Percentiles rank a stretch among this genome's conserved stretches.
phyloP scores from a whole-genome alignment of 78 protist genomes.

The Guillardia theta region DNA sequence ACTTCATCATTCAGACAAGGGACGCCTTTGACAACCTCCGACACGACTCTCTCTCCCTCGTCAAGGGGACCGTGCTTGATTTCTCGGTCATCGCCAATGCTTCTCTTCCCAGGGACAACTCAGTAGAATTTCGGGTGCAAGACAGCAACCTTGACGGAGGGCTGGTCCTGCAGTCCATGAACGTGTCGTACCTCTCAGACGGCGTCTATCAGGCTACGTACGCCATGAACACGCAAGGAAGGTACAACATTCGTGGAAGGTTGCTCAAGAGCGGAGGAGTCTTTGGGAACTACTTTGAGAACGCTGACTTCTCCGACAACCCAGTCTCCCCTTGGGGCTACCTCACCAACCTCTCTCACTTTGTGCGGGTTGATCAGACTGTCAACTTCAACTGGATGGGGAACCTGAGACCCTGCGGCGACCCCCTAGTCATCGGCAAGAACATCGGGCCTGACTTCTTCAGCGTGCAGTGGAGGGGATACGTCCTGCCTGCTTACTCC shows the following conservation, averaged over 20 bases:
- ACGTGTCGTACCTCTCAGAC: background rate
- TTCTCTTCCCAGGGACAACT: background rate
- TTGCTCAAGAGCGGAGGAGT: background rate
- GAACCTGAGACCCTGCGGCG: background rate
- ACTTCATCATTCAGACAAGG: background rate
- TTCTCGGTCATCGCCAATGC: background rate
- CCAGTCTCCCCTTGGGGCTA: background rate
- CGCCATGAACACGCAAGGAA: background rate
- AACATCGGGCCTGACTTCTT: constrained; percentile 35
- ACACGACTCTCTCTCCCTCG: background rate
- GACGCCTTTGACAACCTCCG: background rate
- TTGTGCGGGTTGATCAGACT: background rate
- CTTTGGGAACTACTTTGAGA: constrained; percentile 20
- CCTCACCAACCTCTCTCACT: background rate
- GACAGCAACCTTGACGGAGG: background rate
- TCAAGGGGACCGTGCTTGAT: background rate
- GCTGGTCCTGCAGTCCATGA: background rate
- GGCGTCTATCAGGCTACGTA: background rate
- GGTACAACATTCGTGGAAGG: background rate
- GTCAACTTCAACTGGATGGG: background rate
- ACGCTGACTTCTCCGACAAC: background rate
- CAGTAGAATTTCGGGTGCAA: background rate
- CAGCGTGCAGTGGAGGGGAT: constrained; percentile 6
- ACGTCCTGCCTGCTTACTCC: background rate
- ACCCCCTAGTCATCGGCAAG: background rate